Percentiles rank a stretch among this genome's conserved stretches.
These are phyloP conservation scores for Cryptococcus amylolentus DNA, from an alignment of 1,284 basidiomycete species.

Conservation along the genomic window DNA sequence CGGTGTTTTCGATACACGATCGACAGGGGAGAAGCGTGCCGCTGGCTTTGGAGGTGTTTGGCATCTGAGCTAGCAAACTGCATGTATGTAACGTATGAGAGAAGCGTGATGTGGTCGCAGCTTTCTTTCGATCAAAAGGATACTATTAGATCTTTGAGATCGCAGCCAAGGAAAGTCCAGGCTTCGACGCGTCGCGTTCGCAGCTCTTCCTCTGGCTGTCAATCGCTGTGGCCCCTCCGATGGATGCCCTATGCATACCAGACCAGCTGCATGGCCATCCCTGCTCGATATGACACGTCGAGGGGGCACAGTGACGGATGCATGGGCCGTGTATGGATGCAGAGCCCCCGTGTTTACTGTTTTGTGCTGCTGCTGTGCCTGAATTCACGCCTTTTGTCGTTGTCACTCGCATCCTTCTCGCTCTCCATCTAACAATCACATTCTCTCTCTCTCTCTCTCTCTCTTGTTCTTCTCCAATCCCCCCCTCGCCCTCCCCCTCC, in stretches of 20 bases:
- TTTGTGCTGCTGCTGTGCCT: background rate
- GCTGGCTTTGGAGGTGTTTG: constrained; percentile 25
- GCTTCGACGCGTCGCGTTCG: background rate
- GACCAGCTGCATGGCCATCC: too few species aligned
- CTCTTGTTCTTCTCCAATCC: constrained; percentile 50
- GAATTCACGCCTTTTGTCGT: background rate
- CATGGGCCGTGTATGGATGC: too few species aligned
- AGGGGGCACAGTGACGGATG: too few species aligned
- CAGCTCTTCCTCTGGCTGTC: background rate
- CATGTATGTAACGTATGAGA: background rate
- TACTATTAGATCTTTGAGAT: background rate
- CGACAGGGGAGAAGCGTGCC: constrained; percentile 5
- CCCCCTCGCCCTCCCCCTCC: constrained; percentile 78
- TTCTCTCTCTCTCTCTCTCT: constrained; percentile 36
- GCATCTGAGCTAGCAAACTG: constrained; percentile 2
- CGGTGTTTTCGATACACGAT: constrained; percentile 23
- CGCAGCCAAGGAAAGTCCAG: background rate
- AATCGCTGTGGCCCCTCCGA: too few species aligned
- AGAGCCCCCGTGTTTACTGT: background rate
- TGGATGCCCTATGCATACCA: too few species aligned
- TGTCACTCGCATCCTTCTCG: constrained; percentile 51
- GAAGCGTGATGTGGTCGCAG: background rate
- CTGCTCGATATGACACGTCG: too few species aligned
- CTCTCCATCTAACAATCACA: constrained; percentile 62
- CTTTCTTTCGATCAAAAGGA: too few species aligned